Evolutionary conservation across 1,284 basidiomycete genomes (phyloP).

Genomic region (Tylopilus sp.): DNA sequence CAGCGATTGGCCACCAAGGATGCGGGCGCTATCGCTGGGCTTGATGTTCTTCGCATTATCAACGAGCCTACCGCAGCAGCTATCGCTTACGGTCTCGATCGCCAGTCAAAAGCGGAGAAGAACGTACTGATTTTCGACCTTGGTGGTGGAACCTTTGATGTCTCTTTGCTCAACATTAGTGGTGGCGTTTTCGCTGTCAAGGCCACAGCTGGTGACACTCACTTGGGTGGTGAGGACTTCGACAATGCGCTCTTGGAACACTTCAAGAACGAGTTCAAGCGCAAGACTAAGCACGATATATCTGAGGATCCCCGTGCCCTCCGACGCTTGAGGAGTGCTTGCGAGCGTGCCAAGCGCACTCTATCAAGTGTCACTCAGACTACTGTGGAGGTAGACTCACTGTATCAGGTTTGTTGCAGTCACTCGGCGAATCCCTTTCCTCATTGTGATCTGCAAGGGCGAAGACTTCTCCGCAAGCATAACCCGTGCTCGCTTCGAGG

Average conservation of each 20-base stretch:
- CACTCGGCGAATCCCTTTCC: slow-evolving; percentile 2
- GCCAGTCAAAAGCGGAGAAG: slow-evolving; percentile 87
- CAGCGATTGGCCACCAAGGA: slow-evolving; percentile 95
- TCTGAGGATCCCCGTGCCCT: slow-evolving; percentile 93
- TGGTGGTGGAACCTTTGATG: slow-evolving; percentile 98
- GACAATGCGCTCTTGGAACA: slow-evolving; percentile 96
- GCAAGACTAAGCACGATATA: slow-evolving; percentile 96
- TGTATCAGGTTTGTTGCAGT: slow-evolving; percentile 70
- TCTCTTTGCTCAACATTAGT: slow-evolving; percentile 93
- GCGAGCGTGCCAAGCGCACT: slow-evolving; percentile 99
- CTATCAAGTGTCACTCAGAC: slow-evolving; percentile 98
- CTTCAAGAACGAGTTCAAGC: slow-evolving; percentile 99
- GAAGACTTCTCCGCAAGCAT: slow-evolving; percentile 96
- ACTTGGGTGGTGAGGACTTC: slow-evolving; percentile 97
- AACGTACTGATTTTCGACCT: slow-evolving; percentile 99
- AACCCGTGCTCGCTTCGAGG: slow-evolving; percentile 99
- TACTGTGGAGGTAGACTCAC: slow-evolving; percentile 97
- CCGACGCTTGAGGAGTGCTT: slow-evolving; percentile 91
- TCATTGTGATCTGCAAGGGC: slow-evolving; percentile 43
- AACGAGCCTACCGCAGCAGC: slow-evolving; percentile 95
- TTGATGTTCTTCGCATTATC: slow-evolving; percentile 96
- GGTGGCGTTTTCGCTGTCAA: slow-evolving; percentile 97
- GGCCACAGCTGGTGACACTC: slow-evolving; percentile 97
- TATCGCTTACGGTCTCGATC: slow-evolving; percentile 90
- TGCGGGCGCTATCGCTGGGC: slow-evolving; percentile 87